Evolutionary conservation across 2,329 filamentous ascomycete species (phyloP), one percentile per base, ranked within the genome.

Genomic region (Zymoseptoria passerinii): DNA sequence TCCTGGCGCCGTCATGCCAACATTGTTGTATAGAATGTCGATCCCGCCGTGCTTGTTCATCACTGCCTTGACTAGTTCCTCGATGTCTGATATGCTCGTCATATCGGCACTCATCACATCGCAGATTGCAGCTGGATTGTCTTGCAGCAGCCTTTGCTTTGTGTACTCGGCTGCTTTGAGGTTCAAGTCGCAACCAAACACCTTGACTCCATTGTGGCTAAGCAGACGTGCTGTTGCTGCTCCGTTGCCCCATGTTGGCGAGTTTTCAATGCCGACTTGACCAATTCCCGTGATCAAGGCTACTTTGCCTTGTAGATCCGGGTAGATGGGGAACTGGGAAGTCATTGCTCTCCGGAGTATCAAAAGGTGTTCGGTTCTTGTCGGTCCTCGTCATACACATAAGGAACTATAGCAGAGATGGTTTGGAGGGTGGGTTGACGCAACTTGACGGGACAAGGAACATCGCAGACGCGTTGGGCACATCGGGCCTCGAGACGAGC

Each of bases 21-120:
- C 72, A 13, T 77, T 80, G 67, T 80, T 80, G 63, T 80, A 70
- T 3, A 80, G 73, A 57, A 81, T 77, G 62, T 81, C 77, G 51
- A 81, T 70, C 54, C 72, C 69, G 8, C 75, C 75, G 62, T 79
- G 76, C 57, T 78, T 73, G 44, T 70, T 67, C 8, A 76, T 55
- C 8, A 73, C 71, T 2, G 68, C 64, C 48, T 73, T 51, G 63
- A 76, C 71, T 48, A 72, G 69, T 5, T 61, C 60, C 51, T 78
- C 70, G 64, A 84, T 86, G 57, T 84, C 80, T 0, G 58, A 53
- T 4, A 77, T 71, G 0, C 70, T 71, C 0, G 81, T 84, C 28
- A 87, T 80, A 35, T 68, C 66, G 9, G 64, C 61, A 16, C 57
- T 65, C 16, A 70, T 56, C 0, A 73, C 71, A 3, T 73, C 73